A percentile compares a stretch with the other conserved stretches of the same genome.
These are phyloP conservation scores for Paramecium primaurelia DNA, from an alignment of 73 alveolate genomes.

Conservation along the genomic window DNA sequence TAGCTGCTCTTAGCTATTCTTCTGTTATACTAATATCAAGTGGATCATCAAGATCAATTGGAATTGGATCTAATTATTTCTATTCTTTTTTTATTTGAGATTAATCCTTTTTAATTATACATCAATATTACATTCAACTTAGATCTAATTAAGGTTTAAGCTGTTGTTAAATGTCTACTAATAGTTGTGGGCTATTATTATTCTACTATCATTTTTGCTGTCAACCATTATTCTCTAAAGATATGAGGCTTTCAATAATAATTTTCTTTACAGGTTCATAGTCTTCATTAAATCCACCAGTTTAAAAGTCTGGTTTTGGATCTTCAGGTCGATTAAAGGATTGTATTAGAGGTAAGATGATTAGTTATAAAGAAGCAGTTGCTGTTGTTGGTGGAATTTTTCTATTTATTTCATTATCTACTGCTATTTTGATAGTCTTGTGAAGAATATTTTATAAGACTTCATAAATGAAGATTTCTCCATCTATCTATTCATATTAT, in stretches of 20 bases:
- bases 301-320: background rate
- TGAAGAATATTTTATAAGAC: background rate
- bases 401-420: background rate
- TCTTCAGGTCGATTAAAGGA: background rate
- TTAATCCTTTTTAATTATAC: background rate
- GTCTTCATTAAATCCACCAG: constrained; percentile 22
- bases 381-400: constrained; percentile 6
- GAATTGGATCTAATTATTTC: background rate
- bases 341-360: background rate
- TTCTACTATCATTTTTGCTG: background rate
- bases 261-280: background rate
- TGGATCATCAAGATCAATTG: background rate
- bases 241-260: background rate
- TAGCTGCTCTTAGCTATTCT: background rate
- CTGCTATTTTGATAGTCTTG: background rate
- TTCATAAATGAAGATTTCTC: background rate
- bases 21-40: constrained; percentile 25
- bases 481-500: background rate
- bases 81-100: background rate
- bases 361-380: background rate
- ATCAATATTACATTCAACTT: background rate
- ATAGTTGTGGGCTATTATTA: background rate
- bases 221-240: background rate
- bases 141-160: background rate
- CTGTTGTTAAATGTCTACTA: background rate